Evolutionary conservation across 2,329 filamentous ascomycete species (phyloP).

Genomic region (Colletotrichum spinosum): DNA sequence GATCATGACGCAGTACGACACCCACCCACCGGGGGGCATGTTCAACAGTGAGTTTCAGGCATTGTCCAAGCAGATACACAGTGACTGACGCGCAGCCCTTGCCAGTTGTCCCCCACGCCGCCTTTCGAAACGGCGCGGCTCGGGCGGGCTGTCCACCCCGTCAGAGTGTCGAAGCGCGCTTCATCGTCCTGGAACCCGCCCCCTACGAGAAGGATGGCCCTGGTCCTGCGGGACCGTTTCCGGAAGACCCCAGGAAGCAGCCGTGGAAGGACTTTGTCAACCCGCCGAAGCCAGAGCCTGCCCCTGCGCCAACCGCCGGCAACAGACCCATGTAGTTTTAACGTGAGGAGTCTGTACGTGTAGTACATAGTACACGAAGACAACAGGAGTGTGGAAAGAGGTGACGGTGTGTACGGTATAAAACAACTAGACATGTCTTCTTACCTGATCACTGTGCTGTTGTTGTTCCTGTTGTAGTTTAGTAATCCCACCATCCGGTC

Average conservation of each 20-base stretch:
- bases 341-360: not conserved
- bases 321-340: constrained; percentile 8
- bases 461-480: too few relatives aligned
- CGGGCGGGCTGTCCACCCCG: constrained; percentile 3
- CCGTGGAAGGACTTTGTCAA: constrained; percentile 7
- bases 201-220: constrained; percentile 7
- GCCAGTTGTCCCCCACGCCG: constrained; percentile 12
- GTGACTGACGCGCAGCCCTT: too few relatives aligned
- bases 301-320: not conserved
- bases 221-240: constrained; percentile 5
- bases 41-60: constrained; percentile 9
- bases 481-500: too few relatives aligned
- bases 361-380: too few relatives aligned
- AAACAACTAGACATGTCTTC: too few relatives aligned
- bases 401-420: too few relatives aligned
- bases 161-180: constrained; percentile 5
- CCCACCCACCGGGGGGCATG: constrained; percentile 6
- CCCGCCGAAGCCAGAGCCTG: constrained; percentile 2
- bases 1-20: constrained; percentile 15
- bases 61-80: not conserved
- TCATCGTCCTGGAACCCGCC: constrained; percentile 10
- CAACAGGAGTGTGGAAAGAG: too few relatives aligned
- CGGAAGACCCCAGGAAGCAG: constrained; percentile 1
- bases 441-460: too few relatives aligned
- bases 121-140: constrained; percentile 6